phyloP scores from a whole-genome alignment of 2,329 filamentous ascomycete species.

The Alternaria ventricosa region DNA sequence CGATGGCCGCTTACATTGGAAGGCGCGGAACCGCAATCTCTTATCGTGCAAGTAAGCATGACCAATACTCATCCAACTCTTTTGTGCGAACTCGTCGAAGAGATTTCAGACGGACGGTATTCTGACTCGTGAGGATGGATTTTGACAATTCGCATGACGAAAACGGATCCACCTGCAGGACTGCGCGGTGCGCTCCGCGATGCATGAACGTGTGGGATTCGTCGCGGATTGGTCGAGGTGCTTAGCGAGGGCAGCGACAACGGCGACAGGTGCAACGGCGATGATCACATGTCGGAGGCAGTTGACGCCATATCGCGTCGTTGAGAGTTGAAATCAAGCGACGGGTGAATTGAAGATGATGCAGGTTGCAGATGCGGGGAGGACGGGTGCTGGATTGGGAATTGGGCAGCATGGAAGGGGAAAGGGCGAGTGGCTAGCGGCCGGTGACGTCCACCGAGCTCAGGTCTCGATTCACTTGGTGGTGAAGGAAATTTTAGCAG shows the following conservation, averaged over 20 bases:
- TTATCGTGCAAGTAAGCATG: background rate
- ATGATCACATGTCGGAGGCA: conserved; percentile 3
- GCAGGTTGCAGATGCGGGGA: background rate
- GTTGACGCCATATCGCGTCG: conserved; percentile 20
- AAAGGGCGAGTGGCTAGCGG: conserved; percentile 5
- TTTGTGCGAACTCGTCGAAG: background rate
- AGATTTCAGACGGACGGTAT: background rate
- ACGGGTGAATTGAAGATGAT: background rate
- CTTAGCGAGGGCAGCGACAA: conserved; percentile 19
- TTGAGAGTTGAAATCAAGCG: background rate
- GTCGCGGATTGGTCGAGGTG: conserved; percentile 2
- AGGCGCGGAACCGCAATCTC: background rate
- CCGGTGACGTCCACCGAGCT: conserved; percentile 19
- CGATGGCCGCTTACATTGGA: background rate
- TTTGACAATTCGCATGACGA: background rate
- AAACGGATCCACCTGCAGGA: conserved; percentile 2
- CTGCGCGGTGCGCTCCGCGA: conserved; percentile 10
- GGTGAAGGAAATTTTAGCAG: conserved; percentile 13
- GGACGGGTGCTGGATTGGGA: background rate
- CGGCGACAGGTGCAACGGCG: conserved; percentile 4
- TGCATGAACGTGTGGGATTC: conserved; percentile 15
- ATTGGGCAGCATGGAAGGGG: background rate
- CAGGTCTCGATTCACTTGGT: conserved; percentile 13
- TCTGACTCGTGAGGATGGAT: background rate
- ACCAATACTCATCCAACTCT: background rate